A percentile compares a stretch with the other conserved stretches of the same genome.
These are phyloP conservation scores for Neofusicoccum sp. DNA, from an alignment of 2,329 filamentous ascomycete genomes.

Conservation along the genomic window DNA sequence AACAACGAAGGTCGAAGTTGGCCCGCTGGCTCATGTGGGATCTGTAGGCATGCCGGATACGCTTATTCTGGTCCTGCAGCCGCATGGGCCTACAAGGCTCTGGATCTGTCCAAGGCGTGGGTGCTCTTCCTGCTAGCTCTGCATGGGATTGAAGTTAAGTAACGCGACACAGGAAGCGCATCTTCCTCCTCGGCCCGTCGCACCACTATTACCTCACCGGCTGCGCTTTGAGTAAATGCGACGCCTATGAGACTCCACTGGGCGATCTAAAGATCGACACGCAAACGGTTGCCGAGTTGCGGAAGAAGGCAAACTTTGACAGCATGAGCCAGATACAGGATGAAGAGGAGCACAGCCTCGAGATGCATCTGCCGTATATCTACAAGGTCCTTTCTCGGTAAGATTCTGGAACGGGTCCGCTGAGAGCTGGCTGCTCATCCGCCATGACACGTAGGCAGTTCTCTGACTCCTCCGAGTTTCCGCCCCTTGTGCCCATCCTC, in stretches of 20 bases:
- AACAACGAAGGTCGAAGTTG: not conserved
- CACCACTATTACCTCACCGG: slow-evolving; percentile 80
- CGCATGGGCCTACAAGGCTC: slow-evolving; percentile 88
- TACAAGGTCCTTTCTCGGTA: slow-evolving; percentile 68
- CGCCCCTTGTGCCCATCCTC: slow-evolving; percentile 79
- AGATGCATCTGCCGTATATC: slow-evolving; percentile 95
- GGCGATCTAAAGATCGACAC: slow-evolving; percentile 67
- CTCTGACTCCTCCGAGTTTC: slow-evolving; percentile 55
- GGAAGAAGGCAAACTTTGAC: slow-evolving; percentile 56
- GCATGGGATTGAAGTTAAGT: not conserved
- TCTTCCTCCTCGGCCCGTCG: slow-evolving; percentile 91
- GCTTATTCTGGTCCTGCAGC: slow-evolving; percentile 87
- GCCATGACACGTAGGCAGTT: slow-evolving; percentile 28
- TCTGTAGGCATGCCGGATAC: slow-evolving; percentile 83
- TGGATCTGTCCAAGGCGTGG: slow-evolving; percentile 75
- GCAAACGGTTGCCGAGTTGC: slow-evolving; percentile 52
- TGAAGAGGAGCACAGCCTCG: slow-evolving; percentile 83
- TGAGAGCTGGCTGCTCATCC: not conserved
- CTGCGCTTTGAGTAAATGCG: slow-evolving; percentile 72
- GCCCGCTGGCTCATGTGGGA: slow-evolving; percentile 20
- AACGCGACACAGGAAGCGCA: slow-evolving; percentile 62
- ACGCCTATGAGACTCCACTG: slow-evolving; percentile 70
- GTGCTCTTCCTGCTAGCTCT: slow-evolving; percentile 24
- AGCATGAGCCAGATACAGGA: slow-evolving; percentile 67
- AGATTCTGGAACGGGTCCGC: not conserved